Conservation (phyloP, 1,139 yeast genomes). For the Candida pseudoviswanathii region DNA sequence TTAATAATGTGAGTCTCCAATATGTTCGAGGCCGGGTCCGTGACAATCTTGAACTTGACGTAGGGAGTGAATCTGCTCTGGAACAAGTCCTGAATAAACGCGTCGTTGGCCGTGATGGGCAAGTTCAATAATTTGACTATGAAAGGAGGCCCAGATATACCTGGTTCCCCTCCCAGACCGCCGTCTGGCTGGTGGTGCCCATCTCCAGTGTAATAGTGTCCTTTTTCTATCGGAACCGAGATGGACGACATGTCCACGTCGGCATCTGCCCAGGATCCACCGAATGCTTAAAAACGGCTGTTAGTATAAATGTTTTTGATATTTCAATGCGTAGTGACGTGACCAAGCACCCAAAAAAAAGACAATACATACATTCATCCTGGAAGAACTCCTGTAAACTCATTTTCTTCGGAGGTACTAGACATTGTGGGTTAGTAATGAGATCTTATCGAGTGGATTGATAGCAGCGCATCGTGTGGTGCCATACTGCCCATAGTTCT, state of each 20-base stretch:
- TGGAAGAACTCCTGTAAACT: constrained; percentile 54
- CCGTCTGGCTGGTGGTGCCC: constrained; percentile 10
- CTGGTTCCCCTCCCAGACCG: constrained; percentile 13
- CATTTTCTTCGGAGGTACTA: constrained; percentile 49
- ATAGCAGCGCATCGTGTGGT: neutral
- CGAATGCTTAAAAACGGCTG: constrained; percentile 31
- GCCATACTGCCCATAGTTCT: too few relatives aligned
- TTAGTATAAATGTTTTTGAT: constrained; percentile 3
- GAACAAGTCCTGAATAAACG: constrained; percentile 46
- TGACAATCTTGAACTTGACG: constrained; percentile 44
- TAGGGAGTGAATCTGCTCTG: constrained; percentile 43
- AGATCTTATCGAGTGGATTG: neutral
- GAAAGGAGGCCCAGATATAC: constrained; percentile 53
- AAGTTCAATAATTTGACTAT: constrained; percentile 56
- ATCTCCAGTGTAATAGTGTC: constrained; percentile 20
- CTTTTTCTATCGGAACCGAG: constrained; percentile 53
- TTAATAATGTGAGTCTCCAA: constrained; percentile 42
- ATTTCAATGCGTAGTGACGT: neutral
- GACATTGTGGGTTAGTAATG: constrained; percentile 3
- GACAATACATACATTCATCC: constrained; percentile 49
- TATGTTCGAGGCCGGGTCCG: constrained; percentile 44
- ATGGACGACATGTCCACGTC: constrained; percentile 71
- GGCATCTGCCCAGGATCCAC: constrained; percentile 79
- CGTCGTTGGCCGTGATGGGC: constrained; percentile 43
- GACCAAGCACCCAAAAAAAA: neutral